Conservation (phyloP, 2,329 filamentous ascomycete genomes). For the Ilyonectria sp. region DNA sequence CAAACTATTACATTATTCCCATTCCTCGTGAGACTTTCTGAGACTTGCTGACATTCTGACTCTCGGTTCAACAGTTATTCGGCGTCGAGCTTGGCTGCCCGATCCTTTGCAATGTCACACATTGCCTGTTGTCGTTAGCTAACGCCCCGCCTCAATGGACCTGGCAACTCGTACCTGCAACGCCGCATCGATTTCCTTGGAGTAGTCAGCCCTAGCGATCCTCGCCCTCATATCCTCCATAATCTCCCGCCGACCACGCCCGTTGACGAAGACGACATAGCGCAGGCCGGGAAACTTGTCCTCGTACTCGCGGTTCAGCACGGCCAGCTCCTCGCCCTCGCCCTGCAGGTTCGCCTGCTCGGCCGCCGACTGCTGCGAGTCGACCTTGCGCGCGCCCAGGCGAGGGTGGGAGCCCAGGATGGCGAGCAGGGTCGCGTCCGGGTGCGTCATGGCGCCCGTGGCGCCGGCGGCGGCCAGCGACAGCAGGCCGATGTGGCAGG, state of each 20-base stretch:
- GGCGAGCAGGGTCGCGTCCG: constrained; percentile 69
- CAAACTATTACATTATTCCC: background rate
- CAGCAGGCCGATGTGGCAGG: constrained; percentile 75
- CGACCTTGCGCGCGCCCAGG: constrained; percentile 84
- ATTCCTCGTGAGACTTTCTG: background rate
- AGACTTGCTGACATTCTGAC: background rate
- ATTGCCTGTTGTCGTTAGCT: constrained; percentile 76
- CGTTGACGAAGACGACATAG: constrained; percentile 95
- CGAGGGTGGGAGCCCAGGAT: constrained; percentile 89
- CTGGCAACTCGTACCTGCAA: constrained; percentile 73
- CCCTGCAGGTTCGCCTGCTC: constrained; percentile 85
- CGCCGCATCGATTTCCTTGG: constrained; percentile 78
- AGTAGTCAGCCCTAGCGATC: constrained; percentile 78
- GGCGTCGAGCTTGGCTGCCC: constrained; percentile 62
- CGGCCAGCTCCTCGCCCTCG: constrained; percentile 72
- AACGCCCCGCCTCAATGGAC: background rate
- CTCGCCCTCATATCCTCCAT: constrained; percentile 86
- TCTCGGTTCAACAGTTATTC: background rate
- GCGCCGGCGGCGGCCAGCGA: constrained; percentile 68
- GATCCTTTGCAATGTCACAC: constrained; percentile 90
- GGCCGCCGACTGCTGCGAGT: constrained; percentile 82
- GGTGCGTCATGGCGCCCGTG: constrained; percentile 54
- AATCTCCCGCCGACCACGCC: constrained; percentile 78
- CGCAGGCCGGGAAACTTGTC: constrained; percentile 83
- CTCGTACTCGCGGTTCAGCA: constrained; percentile 85